phyloP scores from a whole-genome alignment of 352 stramenopile genomes.

The Phytopythium montanum region DNA sequence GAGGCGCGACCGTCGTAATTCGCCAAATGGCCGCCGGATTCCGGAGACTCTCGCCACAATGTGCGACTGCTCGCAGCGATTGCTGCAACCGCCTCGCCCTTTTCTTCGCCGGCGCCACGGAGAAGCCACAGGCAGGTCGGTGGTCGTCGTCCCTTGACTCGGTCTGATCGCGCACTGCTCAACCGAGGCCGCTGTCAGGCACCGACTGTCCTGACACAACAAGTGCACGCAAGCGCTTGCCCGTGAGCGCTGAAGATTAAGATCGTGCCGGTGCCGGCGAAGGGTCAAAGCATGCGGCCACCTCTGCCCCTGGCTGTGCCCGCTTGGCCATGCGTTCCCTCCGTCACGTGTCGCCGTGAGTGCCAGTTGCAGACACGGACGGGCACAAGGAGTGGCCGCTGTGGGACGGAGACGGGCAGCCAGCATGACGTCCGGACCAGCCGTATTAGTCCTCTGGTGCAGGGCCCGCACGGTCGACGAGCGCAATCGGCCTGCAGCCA shows the following conservation, averaged over 20 bases:
- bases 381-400: background rate
- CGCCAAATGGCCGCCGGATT: background rate
- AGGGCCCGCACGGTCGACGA: too few relatives aligned
- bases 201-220: background rate
- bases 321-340: background rate
- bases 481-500: too few relatives aligned
- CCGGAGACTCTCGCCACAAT: background rate
- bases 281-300: too few relatives aligned
- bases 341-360: background rate
- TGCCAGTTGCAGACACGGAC: background rate
- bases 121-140: background rate
- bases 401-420: background rate
- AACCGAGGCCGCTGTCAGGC: background rate
- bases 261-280: too few relatives aligned
- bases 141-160: background rate
- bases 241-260: too few relatives aligned
- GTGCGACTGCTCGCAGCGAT: background rate
- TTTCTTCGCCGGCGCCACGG: background rate
- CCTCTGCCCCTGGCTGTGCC: too few relatives aligned
- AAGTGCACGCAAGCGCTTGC: too few relatives aligned
- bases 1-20: background rate
- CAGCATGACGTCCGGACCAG: background rate
- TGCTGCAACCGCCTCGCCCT: background rate
- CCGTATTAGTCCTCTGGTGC: background rate
- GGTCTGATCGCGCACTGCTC: background rate